Evolutionary conservation across 495 filamentous ascomycete genomes (phyloP).

Genomic region (Aspergillus sclerotiicarbonarius): DNA sequence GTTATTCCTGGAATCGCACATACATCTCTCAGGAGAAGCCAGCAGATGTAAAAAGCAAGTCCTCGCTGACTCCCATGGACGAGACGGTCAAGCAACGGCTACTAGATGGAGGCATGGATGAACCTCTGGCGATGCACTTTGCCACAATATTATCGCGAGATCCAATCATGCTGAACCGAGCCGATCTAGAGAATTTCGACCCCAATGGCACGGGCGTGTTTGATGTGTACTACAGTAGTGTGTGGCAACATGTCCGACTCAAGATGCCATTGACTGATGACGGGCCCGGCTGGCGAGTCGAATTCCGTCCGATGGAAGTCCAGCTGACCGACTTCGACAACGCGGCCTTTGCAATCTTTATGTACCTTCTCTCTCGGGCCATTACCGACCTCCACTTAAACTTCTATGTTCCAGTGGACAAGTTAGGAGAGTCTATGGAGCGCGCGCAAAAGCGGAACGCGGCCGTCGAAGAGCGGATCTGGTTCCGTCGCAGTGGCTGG

Average conservation of each 20-base stretch:
- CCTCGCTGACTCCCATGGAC: conserved; percentile 80
- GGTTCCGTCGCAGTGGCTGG: conserved; percentile 55
- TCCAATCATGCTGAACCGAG: conserved; percentile 80
- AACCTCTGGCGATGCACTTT: conserved; percentile 84
- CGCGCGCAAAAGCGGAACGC: conserved; percentile 76
- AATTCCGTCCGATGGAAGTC: conserved; percentile 91
- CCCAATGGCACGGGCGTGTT: conserved; percentile 78
- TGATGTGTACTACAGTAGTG: conserved; percentile 84
- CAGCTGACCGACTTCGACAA: conserved; percentile 93
- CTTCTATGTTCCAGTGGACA: conserved; percentile 82
- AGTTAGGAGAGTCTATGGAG: conserved; percentile 76
- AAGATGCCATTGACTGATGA: conserved; percentile 72
- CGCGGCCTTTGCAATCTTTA: conserved; percentile 84
- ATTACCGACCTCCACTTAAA: conserved; percentile 83
- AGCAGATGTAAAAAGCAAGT: conserved; percentile 42
- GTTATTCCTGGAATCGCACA: conserved; percentile 85
- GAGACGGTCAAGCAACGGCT: conserved; percentile 67
- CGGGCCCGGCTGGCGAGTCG: conserved; percentile 84
- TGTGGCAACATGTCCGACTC: conserved; percentile 95
- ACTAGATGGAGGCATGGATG: conserved; percentile 85
- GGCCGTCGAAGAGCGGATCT: conserved; percentile 70
- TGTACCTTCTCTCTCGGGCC: conserved; percentile 79
- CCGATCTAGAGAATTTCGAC: conserved; percentile 75
- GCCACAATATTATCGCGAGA: conserved; percentile 90
- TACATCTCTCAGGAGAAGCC: conserved; percentile 84